Percentiles rank a stretch among this genome's conserved stretches.
phyloP scores from a whole-genome alignment of 164 flowering plant genomes.

The Liquidambar formosana region DNA sequence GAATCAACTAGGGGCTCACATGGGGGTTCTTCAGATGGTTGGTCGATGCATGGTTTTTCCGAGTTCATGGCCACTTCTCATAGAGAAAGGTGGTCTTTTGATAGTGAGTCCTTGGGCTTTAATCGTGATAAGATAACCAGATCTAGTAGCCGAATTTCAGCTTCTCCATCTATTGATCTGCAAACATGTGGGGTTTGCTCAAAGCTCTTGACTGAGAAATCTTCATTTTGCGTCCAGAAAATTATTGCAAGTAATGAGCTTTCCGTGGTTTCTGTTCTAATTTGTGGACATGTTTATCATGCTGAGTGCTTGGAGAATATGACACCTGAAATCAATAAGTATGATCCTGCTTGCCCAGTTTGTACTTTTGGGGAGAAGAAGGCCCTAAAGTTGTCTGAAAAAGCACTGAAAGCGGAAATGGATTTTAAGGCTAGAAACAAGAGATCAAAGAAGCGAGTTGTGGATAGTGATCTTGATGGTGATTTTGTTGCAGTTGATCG shows the following conservation, averaged over 20 bases:
- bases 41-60: constrained; percentile 78
- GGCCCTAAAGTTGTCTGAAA: constrained; percentile 52
- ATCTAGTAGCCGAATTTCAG: constrained; percentile 45
- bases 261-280: constrained; percentile 69
- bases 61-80: constrained; percentile 73
- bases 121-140: constrained; percentile 50
- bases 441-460: constrained; percentile 59
- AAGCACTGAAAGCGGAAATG: constrained; percentile 56
- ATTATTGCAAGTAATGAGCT: constrained; percentile 48
- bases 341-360: constrained; percentile 85
- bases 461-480: constrained; percentile 54
- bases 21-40: constrained; percentile 81
- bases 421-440: constrained; percentile 56
- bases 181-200: constrained; percentile 81
- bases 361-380: constrained; percentile 79
- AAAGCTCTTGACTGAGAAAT: constrained; percentile 66
- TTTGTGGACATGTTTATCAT: constrained; percentile 91
- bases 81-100: constrained; percentile 85
- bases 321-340: constrained; percentile 67
- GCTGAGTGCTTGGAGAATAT: constrained; percentile 84
- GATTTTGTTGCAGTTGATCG: constrained; percentile 26
- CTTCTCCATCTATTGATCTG: constrained; percentile 53
- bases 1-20: constrained; percentile 58
- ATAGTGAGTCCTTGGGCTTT: constrained; percentile 57
- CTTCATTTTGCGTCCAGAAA: constrained; percentile 52